These are phyloP conservation scores for Heracleum sosnowskyi DNA, from an alignment of 129 eudicot genomes.

Conservation along the genomic window DNA sequence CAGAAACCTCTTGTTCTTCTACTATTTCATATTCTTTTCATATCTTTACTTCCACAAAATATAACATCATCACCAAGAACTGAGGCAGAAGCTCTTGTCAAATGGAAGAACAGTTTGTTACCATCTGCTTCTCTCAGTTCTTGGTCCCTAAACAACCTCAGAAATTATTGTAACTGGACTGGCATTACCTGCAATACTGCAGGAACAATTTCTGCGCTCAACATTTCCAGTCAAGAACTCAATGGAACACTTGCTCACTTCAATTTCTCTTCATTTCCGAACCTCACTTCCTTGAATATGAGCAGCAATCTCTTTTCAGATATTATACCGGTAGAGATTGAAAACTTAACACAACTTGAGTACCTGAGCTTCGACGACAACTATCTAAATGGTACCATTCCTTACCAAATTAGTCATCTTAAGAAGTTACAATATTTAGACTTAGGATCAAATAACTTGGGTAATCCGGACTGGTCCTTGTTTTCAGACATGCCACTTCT, in stretches of 20 bases:
- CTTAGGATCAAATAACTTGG: conserved; percentile 58
- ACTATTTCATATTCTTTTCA: conserved; percentile 22
- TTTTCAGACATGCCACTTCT: conserved; percentile 46
- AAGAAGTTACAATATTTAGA: conserved; percentile 44
- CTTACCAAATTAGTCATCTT: conserved; percentile 51
- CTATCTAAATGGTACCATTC: conserved; percentile 44
- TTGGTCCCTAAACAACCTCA: conserved; percentile 48
- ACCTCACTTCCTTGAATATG: conserved; percentile 62
- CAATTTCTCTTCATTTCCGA: conserved; percentile 43
- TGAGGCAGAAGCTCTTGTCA: conserved; percentile 70
- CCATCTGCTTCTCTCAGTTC: conserved; percentile 43
- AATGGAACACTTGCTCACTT: conserved; percentile 40
- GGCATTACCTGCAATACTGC: conserved; percentile 44
- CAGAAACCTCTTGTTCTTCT: conserved; percentile 12
- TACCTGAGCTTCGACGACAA: conserved; percentile 42
- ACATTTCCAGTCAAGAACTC: conserved; percentile 24
- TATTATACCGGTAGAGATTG: conserved; percentile 51
- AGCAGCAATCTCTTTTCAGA: conserved; percentile 38
- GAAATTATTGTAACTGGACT: conserved; percentile 64
- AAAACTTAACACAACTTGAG: conserved; percentile 24
- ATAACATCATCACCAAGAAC: conserved; percentile 34
- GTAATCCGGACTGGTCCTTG: conserved; percentile 49
- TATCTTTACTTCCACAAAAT: conserved; percentile 29
- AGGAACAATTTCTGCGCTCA: conserved; percentile 32
- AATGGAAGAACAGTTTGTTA: conserved; percentile 59